Percentiles rank a stretch among this genome's conserved stretches.
These are phyloP conservation scores for Canariomyces notabilis DNA, from an alignment of 2,329 filamentous ascomycete species.

Conservation along the genomic window DNA sequence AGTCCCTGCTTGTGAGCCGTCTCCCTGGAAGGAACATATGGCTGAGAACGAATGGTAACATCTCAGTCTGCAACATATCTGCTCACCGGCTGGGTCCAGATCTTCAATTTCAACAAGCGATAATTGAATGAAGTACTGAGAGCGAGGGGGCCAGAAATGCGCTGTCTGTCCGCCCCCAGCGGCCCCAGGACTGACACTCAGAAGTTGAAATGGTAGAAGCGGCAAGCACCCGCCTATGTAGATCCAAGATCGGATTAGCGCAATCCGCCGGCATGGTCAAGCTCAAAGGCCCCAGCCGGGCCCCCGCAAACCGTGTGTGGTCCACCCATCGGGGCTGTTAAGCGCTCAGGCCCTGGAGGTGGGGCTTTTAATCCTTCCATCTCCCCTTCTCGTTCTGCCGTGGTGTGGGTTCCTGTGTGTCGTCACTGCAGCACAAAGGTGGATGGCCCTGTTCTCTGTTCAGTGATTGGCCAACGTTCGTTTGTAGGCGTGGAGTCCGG, in stretches of 20 bases:
- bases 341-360: constrained; percentile 10
- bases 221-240: not conserved
- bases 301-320: constrained; percentile 1
- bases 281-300: not conserved
- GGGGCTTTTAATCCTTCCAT: not conserved
- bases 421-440: constrained; percentile 5
- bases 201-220: not conserved
- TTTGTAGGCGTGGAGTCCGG: not conserved
- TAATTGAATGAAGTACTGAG: too few relatives aligned
- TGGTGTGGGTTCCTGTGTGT: not conserved
- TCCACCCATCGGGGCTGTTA: constrained; percentile 2
- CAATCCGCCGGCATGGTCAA: constrained; percentile 6
- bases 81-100: too few relatives aligned
- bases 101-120: too few relatives aligned
- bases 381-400: not conserved
- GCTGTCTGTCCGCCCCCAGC: too few relatives aligned
- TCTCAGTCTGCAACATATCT: too few relatives aligned
- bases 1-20: too few relatives aligned
- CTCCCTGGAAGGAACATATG: too few relatives aligned
- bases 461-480: constrained; percentile 4
- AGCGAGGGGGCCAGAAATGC: too few relatives aligned
- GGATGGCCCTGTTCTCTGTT: not conserved
- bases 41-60: too few relatives aligned
- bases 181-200: not conserved
- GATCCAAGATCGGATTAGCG: not conserved